A percentile compares a stretch with the other conserved stretches of the same genome.
These are phyloP conservation scores for Plantago major DNA, from an alignment of 257 asterid species.

Conservation along the genomic window DNA sequence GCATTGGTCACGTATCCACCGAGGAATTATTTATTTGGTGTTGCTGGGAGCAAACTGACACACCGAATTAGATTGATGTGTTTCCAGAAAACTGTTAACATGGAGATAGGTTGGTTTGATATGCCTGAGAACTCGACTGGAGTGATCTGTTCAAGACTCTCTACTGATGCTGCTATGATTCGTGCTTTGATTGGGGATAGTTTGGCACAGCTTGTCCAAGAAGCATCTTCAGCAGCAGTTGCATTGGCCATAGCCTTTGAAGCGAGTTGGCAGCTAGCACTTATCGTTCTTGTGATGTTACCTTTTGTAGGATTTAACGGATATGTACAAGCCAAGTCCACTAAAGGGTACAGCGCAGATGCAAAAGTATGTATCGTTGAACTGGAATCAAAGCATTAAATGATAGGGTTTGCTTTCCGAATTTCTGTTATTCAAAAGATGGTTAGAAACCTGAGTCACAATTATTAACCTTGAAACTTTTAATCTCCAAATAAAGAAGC, in stretches of 20 bases:
- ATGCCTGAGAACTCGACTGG: slow-evolving; percentile 45
- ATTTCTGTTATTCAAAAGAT: no score
- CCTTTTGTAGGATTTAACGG: slow-evolving; percentile 35
- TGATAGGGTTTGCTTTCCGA: no score
- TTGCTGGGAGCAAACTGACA: slow-evolving; percentile 41
- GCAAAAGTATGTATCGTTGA: slow-evolving; percentile 30
- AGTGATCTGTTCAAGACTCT: slow-evolving; percentile 39
- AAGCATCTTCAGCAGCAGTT: slow-evolving; percentile 25
- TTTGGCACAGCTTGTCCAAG: slow-evolving; percentile 30
- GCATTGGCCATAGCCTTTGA: slow-evolving; percentile 46
- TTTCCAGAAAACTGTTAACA: slow-evolving; percentile 41
- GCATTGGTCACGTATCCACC: slow-evolving; percentile 26
- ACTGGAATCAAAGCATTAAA: no score
- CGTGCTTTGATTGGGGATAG: slow-evolving; percentile 48
- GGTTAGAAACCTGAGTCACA: no score
- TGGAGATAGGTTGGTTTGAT: slow-evolving; percentile 53
- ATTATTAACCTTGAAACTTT: no score
- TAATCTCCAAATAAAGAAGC: no score
- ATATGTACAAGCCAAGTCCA: slow-evolving; percentile 30
- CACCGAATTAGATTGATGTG: slow-evolving; percentile 37
- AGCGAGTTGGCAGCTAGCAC: slow-evolving; percentile 54
- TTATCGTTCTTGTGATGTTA: slow-evolving; percentile 32
- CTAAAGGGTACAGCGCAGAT: slow-evolving; percentile 31
- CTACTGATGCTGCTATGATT: slow-evolving; percentile 46
- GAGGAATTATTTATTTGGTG: slow-evolving; percentile 29